phyloP scores from a whole-genome alignment of 164 flowering plant genomes.

The Berberis vulgaris region DNA sequence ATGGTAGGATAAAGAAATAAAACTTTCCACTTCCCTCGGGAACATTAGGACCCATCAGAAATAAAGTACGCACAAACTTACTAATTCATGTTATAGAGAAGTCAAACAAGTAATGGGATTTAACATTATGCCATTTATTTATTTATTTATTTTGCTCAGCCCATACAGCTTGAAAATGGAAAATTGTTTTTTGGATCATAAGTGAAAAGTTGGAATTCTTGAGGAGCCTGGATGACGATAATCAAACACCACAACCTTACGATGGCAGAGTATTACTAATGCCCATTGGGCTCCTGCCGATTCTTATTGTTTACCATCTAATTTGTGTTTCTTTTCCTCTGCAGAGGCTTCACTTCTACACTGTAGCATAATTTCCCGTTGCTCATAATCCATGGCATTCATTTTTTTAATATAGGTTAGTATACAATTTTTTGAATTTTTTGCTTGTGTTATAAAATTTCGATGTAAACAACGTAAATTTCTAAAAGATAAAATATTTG shows the following conservation, averaged over 20 bases:
- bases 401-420: too few relatives aligned
- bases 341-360: too few relatives aligned
- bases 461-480: too few relatives aligned
- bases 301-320: neutral
- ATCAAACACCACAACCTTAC: neutral
- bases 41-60: slow-evolving; percentile 80
- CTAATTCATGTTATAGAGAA: too few relatives aligned
- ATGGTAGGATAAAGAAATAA: too few relatives aligned
- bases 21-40: slow-evolving; percentile 82
- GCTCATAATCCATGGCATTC: too few relatives aligned
- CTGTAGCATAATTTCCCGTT: too few relatives aligned
- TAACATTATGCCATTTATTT: neutral
- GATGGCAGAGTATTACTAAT: neutral
- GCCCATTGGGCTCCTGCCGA: neutral
- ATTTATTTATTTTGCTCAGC: slow-evolving; percentile 41
- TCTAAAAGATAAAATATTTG: too few relatives aligned
- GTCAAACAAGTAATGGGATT: neutral
- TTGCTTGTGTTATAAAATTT: too few relatives aligned
- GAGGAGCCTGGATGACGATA: slow-evolving; percentile 98
- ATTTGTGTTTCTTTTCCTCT: too few relatives aligned
- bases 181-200: slow-evolving; percentile 82
- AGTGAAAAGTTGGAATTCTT: slow-evolving; percentile 96
- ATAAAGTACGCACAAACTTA: slow-evolving; percentile 42
- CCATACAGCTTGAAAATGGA: slow-evolving; percentile 71
- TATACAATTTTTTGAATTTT: too few relatives aligned